These are phyloP conservation scores for Sanghuangporus weigelae DNA, from an alignment of 1,284 basidiomycete genomes.

Conservation along the genomic window DNA sequence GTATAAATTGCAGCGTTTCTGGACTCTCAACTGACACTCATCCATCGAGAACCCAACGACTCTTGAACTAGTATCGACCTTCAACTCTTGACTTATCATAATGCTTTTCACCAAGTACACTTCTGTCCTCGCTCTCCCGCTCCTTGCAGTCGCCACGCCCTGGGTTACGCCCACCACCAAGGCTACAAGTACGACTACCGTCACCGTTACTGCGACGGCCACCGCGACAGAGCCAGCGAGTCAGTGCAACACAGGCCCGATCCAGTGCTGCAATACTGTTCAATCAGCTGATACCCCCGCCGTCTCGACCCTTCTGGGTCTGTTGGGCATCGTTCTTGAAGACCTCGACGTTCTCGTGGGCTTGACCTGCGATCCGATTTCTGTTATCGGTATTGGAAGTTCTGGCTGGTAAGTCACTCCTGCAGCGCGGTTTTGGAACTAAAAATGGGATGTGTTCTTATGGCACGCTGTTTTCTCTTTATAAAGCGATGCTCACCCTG, in stretches of 20 bases:
- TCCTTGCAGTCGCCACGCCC: too few species aligned
- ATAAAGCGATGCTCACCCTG: conserved; percentile 14
- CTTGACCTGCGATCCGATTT: conserved; percentile 25
- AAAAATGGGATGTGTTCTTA: neutral
- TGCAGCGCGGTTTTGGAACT: neutral
- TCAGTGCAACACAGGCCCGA: neutral
- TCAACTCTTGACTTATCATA: too few species aligned
- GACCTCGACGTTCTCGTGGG: conserved; percentile 23
- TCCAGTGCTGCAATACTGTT: conserved; percentile 30
- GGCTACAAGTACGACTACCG: too few species aligned
- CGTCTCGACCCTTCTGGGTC: conserved; percentile 18
- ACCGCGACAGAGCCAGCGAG: too few species aligned
- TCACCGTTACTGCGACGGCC: too few species aligned
- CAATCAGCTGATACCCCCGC: conserved; percentile 17
- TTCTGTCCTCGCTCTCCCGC: too few species aligned
- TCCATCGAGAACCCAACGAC: too few species aligned
- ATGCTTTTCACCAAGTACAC: too few species aligned
- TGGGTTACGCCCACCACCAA: too few species aligned
- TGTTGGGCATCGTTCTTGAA: conserved; percentile 22
- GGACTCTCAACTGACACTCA: too few species aligned
- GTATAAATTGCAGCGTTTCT: too few species aligned
- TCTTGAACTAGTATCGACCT: too few species aligned
- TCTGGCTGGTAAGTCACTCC: conserved; percentile 18
- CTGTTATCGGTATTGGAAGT: conserved; percentile 23
- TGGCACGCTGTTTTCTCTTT: conserved; percentile 25